Evolutionary conservation across 2,329 filamentous ascomycete genomes (phyloP).

Genomic region (Botrytis hyacinthi): DNA sequence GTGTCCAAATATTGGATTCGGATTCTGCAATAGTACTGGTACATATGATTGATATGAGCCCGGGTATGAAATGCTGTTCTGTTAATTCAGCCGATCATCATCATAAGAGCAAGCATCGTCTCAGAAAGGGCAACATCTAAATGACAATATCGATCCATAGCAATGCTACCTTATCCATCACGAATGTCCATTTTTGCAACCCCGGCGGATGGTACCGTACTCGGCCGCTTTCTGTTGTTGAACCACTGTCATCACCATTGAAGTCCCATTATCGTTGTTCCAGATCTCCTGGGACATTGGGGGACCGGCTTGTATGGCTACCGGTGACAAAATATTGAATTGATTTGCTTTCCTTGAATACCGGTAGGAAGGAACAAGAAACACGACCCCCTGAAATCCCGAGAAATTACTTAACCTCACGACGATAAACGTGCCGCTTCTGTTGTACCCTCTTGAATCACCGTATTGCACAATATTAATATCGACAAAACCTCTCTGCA

Average conservation of each 20-base stretch:
- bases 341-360: conserved; percentile 16
- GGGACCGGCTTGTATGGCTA: conserved; percentile 5
- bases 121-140: neutral
- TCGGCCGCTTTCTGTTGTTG: conserved; percentile 10
- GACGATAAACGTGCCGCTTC: conserved; percentile 16
- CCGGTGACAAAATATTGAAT: neutral
- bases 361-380: conserved; percentile 10
- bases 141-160: neutral
- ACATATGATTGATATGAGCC: neutral
- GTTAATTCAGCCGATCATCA: neutral
- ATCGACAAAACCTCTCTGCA: neutral
- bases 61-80: neutral
- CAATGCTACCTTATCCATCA: neutral
- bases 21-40: neutral
- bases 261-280: conserved; percentile 2
- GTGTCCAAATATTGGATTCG: neutral
- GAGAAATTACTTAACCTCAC: conserved; percentile 11
- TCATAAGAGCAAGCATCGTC: neutral
- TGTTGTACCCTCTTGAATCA: conserved; percentile 1
- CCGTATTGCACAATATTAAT: neutral
- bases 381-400: conserved; percentile 12
- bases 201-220: neutral
- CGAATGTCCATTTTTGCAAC: neutral
- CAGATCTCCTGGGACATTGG: conserved; percentile 3
- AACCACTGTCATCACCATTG: neutral